A percentile compares a stretch with the other conserved stretches of the same genome.
Evolutionary conservation across 2,329 filamentous ascomycete genomes (phyloP).

Genomic region (Alternaria gansuensis): DNA sequence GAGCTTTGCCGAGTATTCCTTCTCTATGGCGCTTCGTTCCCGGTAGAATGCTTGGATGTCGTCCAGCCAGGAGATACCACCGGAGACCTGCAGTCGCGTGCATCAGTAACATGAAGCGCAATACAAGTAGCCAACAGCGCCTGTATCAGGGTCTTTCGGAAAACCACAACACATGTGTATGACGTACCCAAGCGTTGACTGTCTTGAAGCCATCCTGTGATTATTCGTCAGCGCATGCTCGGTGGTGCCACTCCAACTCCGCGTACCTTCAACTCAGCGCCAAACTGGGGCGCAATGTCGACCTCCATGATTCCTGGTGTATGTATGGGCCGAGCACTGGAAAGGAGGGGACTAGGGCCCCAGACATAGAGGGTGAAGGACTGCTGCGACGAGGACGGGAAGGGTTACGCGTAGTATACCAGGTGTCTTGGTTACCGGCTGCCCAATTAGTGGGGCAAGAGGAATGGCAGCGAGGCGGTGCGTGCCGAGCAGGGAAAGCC

Average conservation of each 20-base stretch:
- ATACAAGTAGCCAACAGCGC: constrained; percentile 17
- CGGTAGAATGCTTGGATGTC: constrained; percentile 98
- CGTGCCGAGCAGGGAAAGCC: constrained; percentile 36
- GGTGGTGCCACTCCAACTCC: constrained; percentile 21
- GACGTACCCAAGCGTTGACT: constrained; percentile 82
- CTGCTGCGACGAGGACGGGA: constrained; percentile 28
- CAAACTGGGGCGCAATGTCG: constrained; percentile 85
- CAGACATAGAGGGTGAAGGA: constrained; percentile 37
- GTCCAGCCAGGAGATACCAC: constrained; percentile 93
- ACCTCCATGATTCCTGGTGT: constrained; percentile 71
- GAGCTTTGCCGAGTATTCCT: constrained; percentile 93
- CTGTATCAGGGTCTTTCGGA: constrained; percentile 4
- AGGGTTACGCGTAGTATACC: constrained; percentile 36
- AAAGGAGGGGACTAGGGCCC: constrained; percentile 34
- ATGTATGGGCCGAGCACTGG: constrained; percentile 27
- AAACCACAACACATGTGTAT: constrained; percentile 16
- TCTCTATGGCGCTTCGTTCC: constrained; percentile 91
- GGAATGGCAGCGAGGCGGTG: constrained; percentile 39
- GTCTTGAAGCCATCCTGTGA: constrained; percentile 92
- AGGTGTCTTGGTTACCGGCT: constrained; percentile 24
- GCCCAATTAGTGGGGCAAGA: constrained; percentile 44
- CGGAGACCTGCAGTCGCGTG: constrained; percentile 65
- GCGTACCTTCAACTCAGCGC: constrained; percentile 88
- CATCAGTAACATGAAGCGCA: constrained; percentile 36
- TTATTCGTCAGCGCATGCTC: constrained; percentile 41